These are phyloP conservation scores for Saccharomycopsis selenospora DNA, from an alignment of 805 yeast genomes.

Conservation along the genomic window DNA sequence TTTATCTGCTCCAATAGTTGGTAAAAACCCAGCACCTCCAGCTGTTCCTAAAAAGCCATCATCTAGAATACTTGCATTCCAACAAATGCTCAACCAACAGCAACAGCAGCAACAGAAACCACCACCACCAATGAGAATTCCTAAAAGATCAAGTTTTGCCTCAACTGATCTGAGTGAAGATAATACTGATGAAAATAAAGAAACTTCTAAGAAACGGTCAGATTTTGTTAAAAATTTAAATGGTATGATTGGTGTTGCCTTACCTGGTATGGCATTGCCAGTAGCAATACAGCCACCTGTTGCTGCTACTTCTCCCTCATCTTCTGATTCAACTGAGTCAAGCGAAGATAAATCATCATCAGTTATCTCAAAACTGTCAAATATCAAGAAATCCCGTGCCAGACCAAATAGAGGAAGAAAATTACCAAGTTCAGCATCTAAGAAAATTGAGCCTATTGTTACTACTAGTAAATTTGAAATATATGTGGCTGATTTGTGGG, in stretches of 20 bases:
- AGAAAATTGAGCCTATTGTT: slow-evolving; percentile 13
- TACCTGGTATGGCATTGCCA: slow-evolving; percentile 42
- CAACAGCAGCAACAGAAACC: slow-evolving; percentile 33
- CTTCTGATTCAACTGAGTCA: background rate
- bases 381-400: background rate
- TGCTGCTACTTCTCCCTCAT: background rate
- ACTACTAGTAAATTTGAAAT: background rate
- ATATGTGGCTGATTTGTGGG: slow-evolving; percentile 17
- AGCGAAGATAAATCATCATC: background rate
- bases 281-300: slow-evolving; percentile 22
- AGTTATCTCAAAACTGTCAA: background rate
- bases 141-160: slow-evolving; percentile 5
- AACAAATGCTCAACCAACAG: slow-evolving; percentile 57
- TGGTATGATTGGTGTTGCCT: slow-evolving; percentile 44
- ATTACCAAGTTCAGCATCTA: slow-evolving; percentile 15
- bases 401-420: slow-evolving; percentile 13
- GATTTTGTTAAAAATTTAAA: slow-evolving; percentile 52
- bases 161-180: slow-evolving; percentile 4
- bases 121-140: slow-evolving; percentile 6
- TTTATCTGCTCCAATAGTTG: background rate
- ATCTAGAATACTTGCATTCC: slow-evolving; percentile 74
- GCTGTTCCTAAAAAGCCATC: slow-evolving; percentile 74
- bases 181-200: slow-evolving; percentile 4
- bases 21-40: slow-evolving; percentile 40
- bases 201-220: slow-evolving; percentile 27